A percentile compares a stretch with the other conserved stretches of the same genome.
These are phyloP conservation scores for Daldinia childiae DNA, from an alignment of 495 filamentous ascomycete species.

Conservation along the genomic window DNA sequence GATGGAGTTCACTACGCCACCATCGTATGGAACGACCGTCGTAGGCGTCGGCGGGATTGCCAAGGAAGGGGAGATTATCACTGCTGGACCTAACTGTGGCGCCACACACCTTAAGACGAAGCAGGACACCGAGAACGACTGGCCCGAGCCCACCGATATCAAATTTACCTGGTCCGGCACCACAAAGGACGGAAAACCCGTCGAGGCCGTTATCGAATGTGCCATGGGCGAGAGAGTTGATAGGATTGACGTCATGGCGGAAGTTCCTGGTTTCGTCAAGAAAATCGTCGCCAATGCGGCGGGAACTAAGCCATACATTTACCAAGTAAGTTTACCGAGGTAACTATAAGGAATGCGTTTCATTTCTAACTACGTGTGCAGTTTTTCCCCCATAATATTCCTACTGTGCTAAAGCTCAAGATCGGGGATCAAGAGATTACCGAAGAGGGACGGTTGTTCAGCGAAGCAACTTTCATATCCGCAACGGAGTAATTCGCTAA, in stretches of 20 bases:
- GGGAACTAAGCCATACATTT: constrained; percentile 96
- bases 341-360: neutral
- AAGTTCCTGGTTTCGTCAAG: constrained; percentile 96
- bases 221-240: constrained; percentile 76
- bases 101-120: constrained; percentile 73
- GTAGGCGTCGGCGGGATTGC: constrained; percentile 86
- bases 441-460: constrained; percentile 81
- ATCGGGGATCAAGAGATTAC: constrained; percentile 77
- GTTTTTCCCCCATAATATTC: constrained; percentile 67
- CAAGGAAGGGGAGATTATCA: constrained; percentile 81
- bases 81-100: constrained; percentile 69
- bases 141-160: constrained; percentile 83
- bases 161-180: constrained; percentile 83
- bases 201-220: constrained; percentile 74
- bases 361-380: constrained; percentile 45
- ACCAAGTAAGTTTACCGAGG: constrained; percentile 70
- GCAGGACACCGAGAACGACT: constrained; percentile 79
- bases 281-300: constrained; percentile 84
- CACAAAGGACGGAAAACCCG: constrained; percentile 76
- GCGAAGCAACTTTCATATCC: constrained; percentile 93
- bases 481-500: constrained; percentile 34
- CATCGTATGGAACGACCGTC: constrained; percentile 88
- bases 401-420: constrained; percentile 79
- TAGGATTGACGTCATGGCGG: constrained; percentile 93
- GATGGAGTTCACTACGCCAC: constrained; percentile 97